Percentiles rank a stretch among this genome's conserved stretches.
Evolutionary conservation across 345 rosid species (phyloP).

Genomic region (Heritiera littoralis): DNA sequence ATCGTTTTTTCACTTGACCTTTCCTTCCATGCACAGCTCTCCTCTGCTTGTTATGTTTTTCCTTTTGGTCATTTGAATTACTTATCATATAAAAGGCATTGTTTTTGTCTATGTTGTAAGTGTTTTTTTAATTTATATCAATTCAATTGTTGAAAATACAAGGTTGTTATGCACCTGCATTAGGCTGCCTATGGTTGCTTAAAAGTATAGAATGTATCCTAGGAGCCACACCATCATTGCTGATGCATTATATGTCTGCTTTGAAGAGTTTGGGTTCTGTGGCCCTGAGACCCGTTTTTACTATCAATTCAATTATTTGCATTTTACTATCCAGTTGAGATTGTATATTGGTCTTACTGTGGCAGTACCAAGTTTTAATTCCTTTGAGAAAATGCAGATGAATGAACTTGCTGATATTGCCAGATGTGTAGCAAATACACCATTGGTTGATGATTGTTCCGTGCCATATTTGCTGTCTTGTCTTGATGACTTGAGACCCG

Average conservation of each 20-base stretch:
- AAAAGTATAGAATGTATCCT: neutral
- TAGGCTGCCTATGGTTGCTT: neutral
- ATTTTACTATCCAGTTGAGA: neutral
- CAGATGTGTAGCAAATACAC: slow-evolving; percentile 80
- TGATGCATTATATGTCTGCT: neutral
- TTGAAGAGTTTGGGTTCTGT: slow-evolving; percentile 14
- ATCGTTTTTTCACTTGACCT: neutral
- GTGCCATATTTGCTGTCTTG: slow-evolving; percentile 68
- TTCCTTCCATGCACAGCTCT: neutral
- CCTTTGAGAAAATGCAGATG: slow-evolving; percentile 58
- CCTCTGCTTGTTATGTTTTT: neutral
- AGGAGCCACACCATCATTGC: neutral
- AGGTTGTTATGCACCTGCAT: neutral
- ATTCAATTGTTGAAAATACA: neutral
- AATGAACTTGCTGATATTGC: slow-evolving; percentile 98
- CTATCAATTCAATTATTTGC: neutral
- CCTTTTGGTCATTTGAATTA: neutral
- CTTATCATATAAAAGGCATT: neutral
- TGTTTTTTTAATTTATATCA: neutral
- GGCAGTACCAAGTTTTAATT: slow-evolving; percentile 23
- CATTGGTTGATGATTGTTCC: slow-evolving; percentile 75
- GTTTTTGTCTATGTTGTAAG: neutral
- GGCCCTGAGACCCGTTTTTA: neutral
- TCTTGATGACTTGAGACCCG: slow-evolving; percentile 80
- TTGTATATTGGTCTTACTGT: slow-evolving; percentile 17